Base-by-base conservation (phyloP, 169 alveolate species). In the Eimeria mitis region DNA sequence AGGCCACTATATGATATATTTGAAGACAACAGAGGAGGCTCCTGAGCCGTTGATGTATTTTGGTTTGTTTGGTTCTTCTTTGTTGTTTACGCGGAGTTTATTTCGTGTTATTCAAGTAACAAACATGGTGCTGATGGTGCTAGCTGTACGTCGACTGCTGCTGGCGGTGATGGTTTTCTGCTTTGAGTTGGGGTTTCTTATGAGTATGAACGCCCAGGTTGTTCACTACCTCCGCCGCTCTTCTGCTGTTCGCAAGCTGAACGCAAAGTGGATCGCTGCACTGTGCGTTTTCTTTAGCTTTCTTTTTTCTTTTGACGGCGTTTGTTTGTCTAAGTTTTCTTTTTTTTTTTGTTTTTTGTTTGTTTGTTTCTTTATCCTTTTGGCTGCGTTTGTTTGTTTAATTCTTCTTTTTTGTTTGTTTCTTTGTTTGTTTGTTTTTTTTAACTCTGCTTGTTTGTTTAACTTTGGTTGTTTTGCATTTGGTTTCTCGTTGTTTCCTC, bases 141-240 rank as follows among this genome's bases (percentile, higher is more conserved):
- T 92, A 59, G 88, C 83, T 19, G 76, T 75, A 44, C 91, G 96
- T 28, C 96, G 92, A 42, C 87, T 92, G 85, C 76, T 92, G 75
- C 96, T 63, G 7, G 79, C 92, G 8, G 68, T 85, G 31, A 94
- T 94, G 90, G 83, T 84, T 37, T 94, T 94, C 59, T 71, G 78
- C 84, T 85, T 94, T 63, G 94, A 84, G 76, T 89, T 94, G 34
- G 96, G 96, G 34, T 94, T 94, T 76, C 89, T 94, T n/a, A 85
- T 85, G 94, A 94, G 90, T 63, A 84, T 94, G 94, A 94, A 94
- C 61, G 75, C 40, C 61, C 94, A 83, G 47, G 94, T 84, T 25
- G 75, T 94, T 49, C 56, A 84, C 31, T 94, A 84, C 73, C 68
- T 94, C 71, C 61, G 44, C 25, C 78, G 90, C 14, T 94, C 52